Base-by-base conservation (phyloP, 2,329 filamentous ascomycete genomes). In the Coleophoma cylindrospora region DNA sequence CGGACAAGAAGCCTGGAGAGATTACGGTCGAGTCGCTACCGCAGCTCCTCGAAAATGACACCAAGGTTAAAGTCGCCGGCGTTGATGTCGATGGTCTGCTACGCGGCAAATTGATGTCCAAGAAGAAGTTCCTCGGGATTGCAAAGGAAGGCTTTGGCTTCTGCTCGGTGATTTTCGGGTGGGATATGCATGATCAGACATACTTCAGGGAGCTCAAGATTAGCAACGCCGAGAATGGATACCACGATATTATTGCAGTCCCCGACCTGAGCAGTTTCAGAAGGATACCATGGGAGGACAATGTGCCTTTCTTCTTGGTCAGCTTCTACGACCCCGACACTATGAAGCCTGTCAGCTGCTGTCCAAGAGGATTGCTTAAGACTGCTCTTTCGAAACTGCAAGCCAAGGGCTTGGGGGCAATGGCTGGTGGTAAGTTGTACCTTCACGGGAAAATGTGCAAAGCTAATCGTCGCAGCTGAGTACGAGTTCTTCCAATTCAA, bases 401-500 rank as follows among this genome's bases (percentile, higher is more conserved):
- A 56, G 73, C 73, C 15, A 74, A 80, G 38, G 88, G 87, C n/a
- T 87, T 86, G 64, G 84, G 83, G 10, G 91, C 91, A 11, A 89
- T 96, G 86, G 91, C 91, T 50, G 91, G 91, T 70, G 90, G 90
- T 95, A 70, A 66, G 83, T 69, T 32, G n/a, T 8, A 21, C 17
- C 13, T 34, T 40, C 12, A 15, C 14, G 4, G 47, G 40, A 13
- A 19, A 34, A 11, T 22, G 38, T 34, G 5, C 34, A 11, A 38
- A 32, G 40, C 52, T 52, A 34, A 43, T 43, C 32, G 14, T 40
- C 32, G 40, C 62, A 95, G 91, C 89, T 62, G 91, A 96, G 67
- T 96, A 94, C 72, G 91, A 96, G 63, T 96, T 96, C 77, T 96
- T 86, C 74, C 89, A 94, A 63, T 96, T 95, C 71, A 80, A 84